Conservation (phyloP, 75 land plant genomes). For the Azolla pinnata region DNA sequence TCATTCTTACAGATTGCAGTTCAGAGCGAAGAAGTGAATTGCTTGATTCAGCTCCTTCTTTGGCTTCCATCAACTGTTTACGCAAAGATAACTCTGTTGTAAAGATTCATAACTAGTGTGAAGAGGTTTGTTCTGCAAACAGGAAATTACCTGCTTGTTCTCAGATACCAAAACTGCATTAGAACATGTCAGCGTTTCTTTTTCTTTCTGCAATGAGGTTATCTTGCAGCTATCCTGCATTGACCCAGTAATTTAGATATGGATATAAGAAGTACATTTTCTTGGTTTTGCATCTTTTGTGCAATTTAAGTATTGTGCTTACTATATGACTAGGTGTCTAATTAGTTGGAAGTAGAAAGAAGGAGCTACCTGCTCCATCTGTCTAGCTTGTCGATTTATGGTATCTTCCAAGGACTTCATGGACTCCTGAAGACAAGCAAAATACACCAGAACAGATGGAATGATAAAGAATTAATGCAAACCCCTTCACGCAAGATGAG, state of each 20-base stretch:
- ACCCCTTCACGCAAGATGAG: too few relatives aligned
- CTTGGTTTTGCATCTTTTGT: too few relatives aligned
- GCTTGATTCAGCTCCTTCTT: neutral
- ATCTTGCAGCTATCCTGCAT: too few relatives aligned
- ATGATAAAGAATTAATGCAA: too few relatives aligned
- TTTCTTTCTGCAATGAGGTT: neutral
- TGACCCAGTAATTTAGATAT: too few relatives aligned
- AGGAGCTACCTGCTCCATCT: conserved; percentile 27
- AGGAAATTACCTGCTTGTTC: neutral
- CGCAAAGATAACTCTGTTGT: too few relatives aligned
- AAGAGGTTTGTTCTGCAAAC: too few relatives aligned
- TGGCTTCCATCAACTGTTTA: neutral
- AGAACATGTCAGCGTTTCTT: neutral
- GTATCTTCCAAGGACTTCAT: conserved; percentile 27
- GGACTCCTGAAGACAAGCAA: conserved; percentile 10
- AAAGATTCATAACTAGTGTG: too few relatives aligned
- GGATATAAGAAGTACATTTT: too few relatives aligned
- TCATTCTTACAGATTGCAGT: neutral
- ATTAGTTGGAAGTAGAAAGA: neutral
- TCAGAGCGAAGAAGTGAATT: neutral
- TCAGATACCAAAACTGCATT: conserved; percentile 1
- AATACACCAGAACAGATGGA: neutral
- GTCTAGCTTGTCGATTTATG: conserved; percentile 23
- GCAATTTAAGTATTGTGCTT: too few relatives aligned
- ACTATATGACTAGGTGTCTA: too few relatives aligned